Conservation (phyloP, 2,329 filamentous ascomycete species). For the Stenocarpella maydis region DNA sequence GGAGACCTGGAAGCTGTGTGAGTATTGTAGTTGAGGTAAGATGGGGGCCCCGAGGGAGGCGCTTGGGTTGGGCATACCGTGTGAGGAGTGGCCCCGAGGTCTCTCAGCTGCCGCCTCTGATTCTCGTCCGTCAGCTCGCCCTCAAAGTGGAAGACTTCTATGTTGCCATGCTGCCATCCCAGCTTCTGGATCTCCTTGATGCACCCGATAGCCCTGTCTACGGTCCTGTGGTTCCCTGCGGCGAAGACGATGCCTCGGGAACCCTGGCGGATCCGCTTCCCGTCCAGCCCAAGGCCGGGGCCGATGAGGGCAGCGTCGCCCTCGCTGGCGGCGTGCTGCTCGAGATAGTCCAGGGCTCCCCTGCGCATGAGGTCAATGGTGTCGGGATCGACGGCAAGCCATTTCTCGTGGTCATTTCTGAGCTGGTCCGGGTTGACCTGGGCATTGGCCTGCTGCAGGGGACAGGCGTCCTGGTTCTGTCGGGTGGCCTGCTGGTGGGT, state of each 20-base stretch:
- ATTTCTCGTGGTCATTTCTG: conserved; percentile 23
- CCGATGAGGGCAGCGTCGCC: conserved; percentile 27
- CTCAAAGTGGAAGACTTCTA: conserved; percentile 35
- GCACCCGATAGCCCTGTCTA: conserved; percentile 26
- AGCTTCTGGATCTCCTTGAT: conserved; percentile 31
- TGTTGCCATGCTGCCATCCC: conserved; percentile 30
- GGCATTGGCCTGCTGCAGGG: conserved; percentile 18
- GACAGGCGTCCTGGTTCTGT: conserved; percentile 33
- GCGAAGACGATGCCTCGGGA: conserved; percentile 31
- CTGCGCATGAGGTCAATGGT: conserved; percentile 23
- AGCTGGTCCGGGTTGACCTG: conserved; percentile 35
- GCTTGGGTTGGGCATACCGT: conserved; percentile 11
- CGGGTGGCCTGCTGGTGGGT: conserved; percentile 26
- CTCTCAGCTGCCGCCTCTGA: conserved; percentile 20
- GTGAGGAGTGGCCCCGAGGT: conserved; percentile 27
- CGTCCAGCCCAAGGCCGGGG: conserved; percentile 17
- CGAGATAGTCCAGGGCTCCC: conserved; percentile 28
- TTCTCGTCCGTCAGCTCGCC: conserved; percentile 30
- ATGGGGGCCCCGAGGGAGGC: no score
- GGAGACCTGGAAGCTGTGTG: conserved; percentile 18
- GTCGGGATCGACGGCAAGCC: conserved; percentile 19
- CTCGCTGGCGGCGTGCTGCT: conserved; percentile 12
- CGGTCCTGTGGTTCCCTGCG: conserved; percentile 32
- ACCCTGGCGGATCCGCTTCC: conserved; percentile 11
- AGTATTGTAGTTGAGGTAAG: background rate